These are phyloP conservation scores for Crepidotus sp. DNA, from an alignment of 1,284 basidiomycete genomes.

Conservation along the genomic window DNA sequence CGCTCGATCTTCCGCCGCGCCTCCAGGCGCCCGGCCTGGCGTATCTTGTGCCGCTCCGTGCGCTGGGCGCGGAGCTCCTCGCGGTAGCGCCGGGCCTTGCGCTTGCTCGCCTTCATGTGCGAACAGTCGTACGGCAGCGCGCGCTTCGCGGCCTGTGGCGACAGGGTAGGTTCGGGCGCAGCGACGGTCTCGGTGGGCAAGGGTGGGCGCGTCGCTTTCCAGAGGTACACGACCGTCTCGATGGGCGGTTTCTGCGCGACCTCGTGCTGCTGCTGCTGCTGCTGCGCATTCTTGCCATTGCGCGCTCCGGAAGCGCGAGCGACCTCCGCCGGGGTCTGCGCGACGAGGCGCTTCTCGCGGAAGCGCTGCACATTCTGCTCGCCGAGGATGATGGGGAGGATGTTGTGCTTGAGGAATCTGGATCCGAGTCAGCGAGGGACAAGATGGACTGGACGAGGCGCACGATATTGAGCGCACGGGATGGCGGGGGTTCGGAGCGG, in stretches of 20 bases:
- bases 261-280: neutral
- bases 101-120: slow-evolving; percentile 17
- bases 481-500: slow-evolving; percentile 35
- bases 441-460: slow-evolving; percentile 16
- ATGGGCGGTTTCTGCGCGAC: neutral
- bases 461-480: slow-evolving; percentile 46
- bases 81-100: slow-evolving; percentile 9
- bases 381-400: slow-evolving; percentile 41
- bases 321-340: neutral
- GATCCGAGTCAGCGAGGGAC: neutral
- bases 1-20: slow-evolving; percentile 3
- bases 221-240: slow-evolving; percentile 9
- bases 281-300: too few species aligned
- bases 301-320: too few species aligned
- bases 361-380: slow-evolving; percentile 37
- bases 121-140: slow-evolving; percentile 14
- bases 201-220: slow-evolving; percentile 8
- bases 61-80: slow-evolving; percentile 10
- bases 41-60: neutral
- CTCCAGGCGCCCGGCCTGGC: neutral
- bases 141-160: too few species aligned
- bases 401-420: slow-evolving; percentile 51
- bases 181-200: neutral
- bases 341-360: slow-evolving; percentile 25
- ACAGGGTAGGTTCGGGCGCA: too few species aligned